Base-by-base conservation (phyloP, 345 rosid genomes). In the Dovyalis caffra region DNA sequence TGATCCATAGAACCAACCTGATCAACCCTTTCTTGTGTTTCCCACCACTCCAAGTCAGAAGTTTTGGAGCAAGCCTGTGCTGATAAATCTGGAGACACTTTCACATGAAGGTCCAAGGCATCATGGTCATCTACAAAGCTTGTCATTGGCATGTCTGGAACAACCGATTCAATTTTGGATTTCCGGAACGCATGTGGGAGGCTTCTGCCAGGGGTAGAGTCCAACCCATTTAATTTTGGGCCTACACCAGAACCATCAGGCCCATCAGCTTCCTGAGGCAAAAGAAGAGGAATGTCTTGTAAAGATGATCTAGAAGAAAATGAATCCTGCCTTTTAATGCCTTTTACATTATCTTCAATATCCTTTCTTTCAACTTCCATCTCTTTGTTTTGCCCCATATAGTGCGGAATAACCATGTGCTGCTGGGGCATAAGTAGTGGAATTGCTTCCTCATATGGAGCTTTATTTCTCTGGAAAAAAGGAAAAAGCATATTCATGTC, bases 381-480 rank as follows among this genome's bases (percentile, higher is more conserved):
- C 68, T 81, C 92, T 71, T 71, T 83, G 77, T 81, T 84, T 81
- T 80, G 85, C 72, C 95, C 97, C 97, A 89, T 80, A 80, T 92
- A 96, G 82, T 92, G 98, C 51, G 98, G 99, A 78, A 93, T 93
- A 78, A 96, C 97, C 99, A 93, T 93, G 84, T 96, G 95, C 63
- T 96, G 98, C 77, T 92, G 99, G 76, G 99, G 99, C 91, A 93
- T 93, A 71, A 96, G 97, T 28, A 93, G 85, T 45, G 99, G 99
- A 83, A 96, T 93, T 57, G 94, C 81, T 85, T 96, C 97, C 86
- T 96, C 97, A 76, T 92, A 82, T 62, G 86, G 98, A 71, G 99
- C 99, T 87, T 96, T 96, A 80, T 83, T 93, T 86, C 97, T 90
- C 97, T 96, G 89, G 68, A 79, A 78, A 71, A 35, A 28, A 63